Conservation (phyloP, 257 asterid species). For the Striga asiatica region DNA sequence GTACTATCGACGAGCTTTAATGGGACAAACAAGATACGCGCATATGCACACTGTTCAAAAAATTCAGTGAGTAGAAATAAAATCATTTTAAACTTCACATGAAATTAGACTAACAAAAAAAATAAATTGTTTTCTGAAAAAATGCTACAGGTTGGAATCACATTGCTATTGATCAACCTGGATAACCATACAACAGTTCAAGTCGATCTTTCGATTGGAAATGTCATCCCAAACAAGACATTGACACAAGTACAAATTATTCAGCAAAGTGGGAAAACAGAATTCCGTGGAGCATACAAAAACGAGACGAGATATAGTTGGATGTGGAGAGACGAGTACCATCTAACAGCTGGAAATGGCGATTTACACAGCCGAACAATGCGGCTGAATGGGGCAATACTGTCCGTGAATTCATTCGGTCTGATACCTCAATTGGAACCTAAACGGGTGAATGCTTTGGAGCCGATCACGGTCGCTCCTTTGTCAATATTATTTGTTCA, state of each 20-base stretch:
- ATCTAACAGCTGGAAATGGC: conserved; percentile 55
- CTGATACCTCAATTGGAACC: conserved; percentile 57
- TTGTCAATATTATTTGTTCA: conserved; percentile 58
- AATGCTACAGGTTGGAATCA: conserved; percentile 45
- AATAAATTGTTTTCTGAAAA: neutral
- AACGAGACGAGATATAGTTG: too few species aligned
- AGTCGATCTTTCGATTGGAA: conserved; percentile 29
- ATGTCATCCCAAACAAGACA: conserved; percentile 22
- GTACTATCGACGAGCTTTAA: conserved; percentile 47
- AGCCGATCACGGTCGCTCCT: conserved; percentile 49
- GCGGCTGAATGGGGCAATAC: conserved; percentile 55
- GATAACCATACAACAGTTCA: conserved; percentile 39
- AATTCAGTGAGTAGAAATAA: conserved; percentile 51
- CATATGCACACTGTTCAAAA: conserved; percentile 78
- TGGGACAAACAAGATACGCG: conserved; percentile 53
- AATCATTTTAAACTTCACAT: too few species aligned
- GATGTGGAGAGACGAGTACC: conserved; percentile 64
- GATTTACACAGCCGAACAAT: conserved; percentile 67
- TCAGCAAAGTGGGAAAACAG: conserved; percentile 5
- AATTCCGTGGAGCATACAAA: conserved; percentile 1
- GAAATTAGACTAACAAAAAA: neutral
- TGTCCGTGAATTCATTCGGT: conserved; percentile 38
- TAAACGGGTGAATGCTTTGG: conserved; percentile 23
- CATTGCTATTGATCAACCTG: conserved; percentile 70
- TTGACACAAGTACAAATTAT: conserved; percentile 9